Conservation (phyloP, 148 eudicot genomes). For the Salicornia ramosissima region DNA sequence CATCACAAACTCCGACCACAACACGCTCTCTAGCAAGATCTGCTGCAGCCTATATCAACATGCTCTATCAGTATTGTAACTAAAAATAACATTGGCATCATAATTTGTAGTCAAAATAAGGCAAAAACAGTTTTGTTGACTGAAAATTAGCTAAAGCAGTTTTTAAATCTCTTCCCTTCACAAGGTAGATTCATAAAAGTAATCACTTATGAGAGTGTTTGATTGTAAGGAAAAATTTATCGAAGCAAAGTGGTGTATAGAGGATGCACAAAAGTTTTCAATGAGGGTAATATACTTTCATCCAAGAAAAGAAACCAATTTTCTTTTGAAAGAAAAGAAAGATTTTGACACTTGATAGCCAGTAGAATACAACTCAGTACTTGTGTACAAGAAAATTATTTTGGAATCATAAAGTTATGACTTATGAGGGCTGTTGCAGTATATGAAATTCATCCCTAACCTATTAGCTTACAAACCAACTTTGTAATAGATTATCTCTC, state of each 20-base stretch:
- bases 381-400: too few relatives aligned
- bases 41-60: slow-evolving; percentile 60
- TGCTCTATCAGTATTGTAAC: slow-evolving; percentile 12
- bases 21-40: slow-evolving; percentile 65
- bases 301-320: too few relatives aligned
- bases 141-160: background rate
- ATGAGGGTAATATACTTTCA: too few relatives aligned
- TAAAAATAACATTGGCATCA: background rate
- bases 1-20: slow-evolving; percentile 89
- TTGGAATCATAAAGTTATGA: background rate
- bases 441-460: background rate
- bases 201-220: too few relatives aligned
- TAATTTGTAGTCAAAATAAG: background rate
- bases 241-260: too few relatives aligned
- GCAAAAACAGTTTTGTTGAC: background rate
- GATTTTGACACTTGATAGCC: too few relatives aligned
- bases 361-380: too few relatives aligned
- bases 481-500: background rate
- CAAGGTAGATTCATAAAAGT: too few relatives aligned
- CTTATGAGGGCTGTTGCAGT: background rate
- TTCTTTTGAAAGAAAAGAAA: too few relatives aligned
- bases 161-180: background rate
- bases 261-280: too few relatives aligned
- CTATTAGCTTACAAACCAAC: background rate
- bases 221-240: too few relatives aligned